Conservation (phyloP, 176 grass and related monocot species). For the Aechmea fasciata region DNA sequence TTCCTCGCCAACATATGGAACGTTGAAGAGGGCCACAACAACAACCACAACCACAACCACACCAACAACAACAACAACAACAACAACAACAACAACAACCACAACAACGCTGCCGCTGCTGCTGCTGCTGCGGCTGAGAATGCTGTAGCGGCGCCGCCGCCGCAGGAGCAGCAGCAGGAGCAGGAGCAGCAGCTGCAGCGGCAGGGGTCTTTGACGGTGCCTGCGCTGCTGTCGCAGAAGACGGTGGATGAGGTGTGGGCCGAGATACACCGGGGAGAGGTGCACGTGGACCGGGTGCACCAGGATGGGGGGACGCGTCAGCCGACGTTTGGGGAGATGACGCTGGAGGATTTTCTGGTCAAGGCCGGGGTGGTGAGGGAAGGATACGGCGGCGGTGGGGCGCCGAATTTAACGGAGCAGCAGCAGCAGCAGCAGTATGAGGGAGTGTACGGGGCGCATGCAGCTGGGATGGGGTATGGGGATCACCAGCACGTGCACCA, state of each 20-base stretch:
- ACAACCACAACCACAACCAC: not conserved
- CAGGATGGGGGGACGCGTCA: constrained; percentile 26
- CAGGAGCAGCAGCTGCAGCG: constrained; percentile 21
- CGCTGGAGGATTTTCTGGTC: constrained; percentile 84
- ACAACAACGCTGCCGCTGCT: too few species aligned
- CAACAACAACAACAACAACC: not conserved
- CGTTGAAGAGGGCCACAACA: constrained; percentile 62
- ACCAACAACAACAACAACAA: not conserved
- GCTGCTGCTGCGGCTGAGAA: not conserved
- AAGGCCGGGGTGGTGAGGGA: constrained; percentile 69
- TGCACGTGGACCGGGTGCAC: constrained; percentile 20
- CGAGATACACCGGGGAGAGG: constrained; percentile 36
- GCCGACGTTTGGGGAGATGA: constrained; percentile 77
- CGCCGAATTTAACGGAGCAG: not conserved
- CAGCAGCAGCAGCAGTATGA: constrained; percentile 7
- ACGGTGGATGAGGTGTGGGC: constrained; percentile 96
- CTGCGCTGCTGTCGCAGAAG: constrained; percentile 50
- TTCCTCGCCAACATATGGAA: constrained; percentile 96
- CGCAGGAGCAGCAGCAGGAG: not conserved
- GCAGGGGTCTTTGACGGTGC: constrained; percentile 61
- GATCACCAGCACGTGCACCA: too few species aligned
- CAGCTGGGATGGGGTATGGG: too few species aligned
- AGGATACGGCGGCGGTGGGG: not conserved
- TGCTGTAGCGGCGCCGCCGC: not conserved
- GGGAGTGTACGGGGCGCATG: not conserved